Evolutionary conservation across 1,139 yeast species (phyloP), one percentile per base, ranked within the genome.

Genomic region (Debaryomycetaceae sp.): DNA sequence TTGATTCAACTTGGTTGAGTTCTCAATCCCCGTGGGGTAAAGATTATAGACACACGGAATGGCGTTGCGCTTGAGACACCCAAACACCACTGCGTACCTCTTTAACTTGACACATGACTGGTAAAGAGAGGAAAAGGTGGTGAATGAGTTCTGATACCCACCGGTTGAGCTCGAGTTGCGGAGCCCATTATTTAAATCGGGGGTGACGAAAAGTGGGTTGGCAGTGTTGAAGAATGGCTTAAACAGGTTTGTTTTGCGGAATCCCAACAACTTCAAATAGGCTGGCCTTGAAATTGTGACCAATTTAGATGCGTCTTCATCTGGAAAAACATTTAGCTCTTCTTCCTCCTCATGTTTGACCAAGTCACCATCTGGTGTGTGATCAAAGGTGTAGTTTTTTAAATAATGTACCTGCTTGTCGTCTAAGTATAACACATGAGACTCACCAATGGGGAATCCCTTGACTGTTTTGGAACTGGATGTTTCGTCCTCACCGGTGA

Each of bases 21-120:
- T 43, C 5, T 38, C 33, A 3, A 53, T 35, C 33, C 56, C 44
- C 0, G 83, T 68, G 0, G 95, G 85, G 30, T 77, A 63, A 36
- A 86, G 46, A 1, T 81, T 74, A 44, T 69, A 82, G 29, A 84
- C 43, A 3, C 62, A 44, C 0, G 96, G 93, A 30, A 68, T 53
- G 1, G 86, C 57, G 38, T 65, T 66, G 29, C 53, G 58, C 37
- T 80, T 70, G 5, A 68, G 46, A 44, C 79, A 73, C 1, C 95
- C 89, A 78, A 88, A 84, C 2, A 83, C 71, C 7, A 91, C 56
- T 0, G 84, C 93, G 44, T 71, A 78, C 45, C 73, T 74, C 3
- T 64, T 46, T 30, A 71, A 61, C 31, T 64, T 64, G 3, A 61
- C 48, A 55, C 93, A 60, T 2, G 81, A 69, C 32, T 74, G 77